Base-by-base conservation (phyloP, 805 yeast species). In the Yarrowia keelungensis region DNA sequence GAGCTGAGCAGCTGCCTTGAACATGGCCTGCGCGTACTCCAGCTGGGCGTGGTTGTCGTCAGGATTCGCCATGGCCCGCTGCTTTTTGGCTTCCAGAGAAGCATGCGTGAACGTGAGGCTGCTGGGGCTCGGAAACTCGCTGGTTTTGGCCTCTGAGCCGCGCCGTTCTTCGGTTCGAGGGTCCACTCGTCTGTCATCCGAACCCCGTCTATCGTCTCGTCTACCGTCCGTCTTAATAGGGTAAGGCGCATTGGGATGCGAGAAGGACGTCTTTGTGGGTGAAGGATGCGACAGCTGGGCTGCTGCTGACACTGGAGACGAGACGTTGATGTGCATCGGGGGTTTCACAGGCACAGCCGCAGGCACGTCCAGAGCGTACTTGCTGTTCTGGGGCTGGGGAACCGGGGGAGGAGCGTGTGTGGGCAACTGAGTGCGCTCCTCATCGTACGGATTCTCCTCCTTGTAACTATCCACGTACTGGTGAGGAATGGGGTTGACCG, bases 21-120 rank as follows among this genome's bases (percentile, higher is more conserved):
- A 62, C 67, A 62, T 62, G 32, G 56, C 56, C 56, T 62, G 54
- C 2, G 67, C 67, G 22, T 62, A 62, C 56, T 62, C 56, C 11
- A 62, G 56, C 54, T 47, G 54, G 5, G 39, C 56, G 9, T 15
- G 39, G 9, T 39, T 62, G 56, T 62, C 56, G 56, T 47, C 56
- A 1, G 56, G 67, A 2, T 8, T 12, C 4, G 38, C 67, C 56
- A 45, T 59, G 42, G 67, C 67, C 8, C 46, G 56, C 54, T 47
- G 67, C 12, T 62, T 62, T 14, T 38, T 47, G 56, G 67, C 45
- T 22, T 62, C 56, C 22, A 62, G 26, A 8, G 56, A 47, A 5
- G 67, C 46, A 15, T 59, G 47, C 15, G 56, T 47, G 36, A 62
- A 47, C 9, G 67, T 47, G 39, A 62, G 47, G 2, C 39, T 22